phyloP scores from a whole-genome alignment of 495 filamentous ascomycete genomes.

The Tuber brumale region DNA sequence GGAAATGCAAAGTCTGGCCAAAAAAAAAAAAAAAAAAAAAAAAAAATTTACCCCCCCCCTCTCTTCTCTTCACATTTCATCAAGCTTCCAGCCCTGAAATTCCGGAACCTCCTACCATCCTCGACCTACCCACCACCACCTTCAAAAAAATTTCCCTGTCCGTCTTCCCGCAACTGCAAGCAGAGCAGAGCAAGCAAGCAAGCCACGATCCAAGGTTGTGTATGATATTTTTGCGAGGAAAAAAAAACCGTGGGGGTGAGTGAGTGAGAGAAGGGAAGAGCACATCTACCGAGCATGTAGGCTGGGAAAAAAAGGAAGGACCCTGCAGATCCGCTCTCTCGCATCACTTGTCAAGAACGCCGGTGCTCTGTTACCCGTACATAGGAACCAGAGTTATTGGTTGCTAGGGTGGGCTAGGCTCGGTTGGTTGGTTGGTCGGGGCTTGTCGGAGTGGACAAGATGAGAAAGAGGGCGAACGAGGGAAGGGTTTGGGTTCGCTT shows the following conservation, averaged over 20 bases:
- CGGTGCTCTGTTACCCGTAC: not conserved
- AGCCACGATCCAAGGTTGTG: not conserved
- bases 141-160: not conserved
- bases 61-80: no score
- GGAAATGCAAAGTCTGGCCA: no score
- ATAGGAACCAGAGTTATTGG: not conserved
- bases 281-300: not conserved
- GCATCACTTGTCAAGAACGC: no score
- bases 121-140: not conserved
- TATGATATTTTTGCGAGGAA: no score
- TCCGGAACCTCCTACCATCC: not conserved
- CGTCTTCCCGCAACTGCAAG: not conserved
- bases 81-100: not conserved
- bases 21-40: not conserved
- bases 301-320: not conserved
- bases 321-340: not conserved
- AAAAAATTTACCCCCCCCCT: not conserved
- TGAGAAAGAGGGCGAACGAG: not conserved
- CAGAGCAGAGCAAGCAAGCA: not conserved
- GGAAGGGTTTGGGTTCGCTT: not conserved
- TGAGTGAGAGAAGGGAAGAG: no score
- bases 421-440: not conserved
- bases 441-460: not conserved
- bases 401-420: not conserved
- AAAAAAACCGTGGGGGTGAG: no score